Conservation (phyloP, 2,329 filamentous ascomycete species). For the Colletotrichum salicis region DNA sequence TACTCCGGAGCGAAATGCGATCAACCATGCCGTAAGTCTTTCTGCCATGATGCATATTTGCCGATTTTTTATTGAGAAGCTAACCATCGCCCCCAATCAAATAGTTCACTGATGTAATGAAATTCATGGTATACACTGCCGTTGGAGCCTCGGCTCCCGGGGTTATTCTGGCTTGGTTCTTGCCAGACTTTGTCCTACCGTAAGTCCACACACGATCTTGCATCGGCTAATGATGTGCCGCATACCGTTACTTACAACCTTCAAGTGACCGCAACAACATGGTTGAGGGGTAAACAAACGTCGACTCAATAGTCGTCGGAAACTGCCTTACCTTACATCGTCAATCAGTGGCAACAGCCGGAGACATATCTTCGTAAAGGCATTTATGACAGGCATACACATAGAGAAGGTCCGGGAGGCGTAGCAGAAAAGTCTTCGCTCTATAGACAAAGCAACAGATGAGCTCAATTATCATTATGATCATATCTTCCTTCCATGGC, state of each 20-base stretch:
- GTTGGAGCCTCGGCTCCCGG: constrained; percentile 25
- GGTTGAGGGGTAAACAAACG: background rate
- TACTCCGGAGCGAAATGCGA: constrained; percentile 20
- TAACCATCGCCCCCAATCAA: background rate
- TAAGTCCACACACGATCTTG: background rate
- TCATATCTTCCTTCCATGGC: background rate
- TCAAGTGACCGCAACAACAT: constrained; percentile 21
- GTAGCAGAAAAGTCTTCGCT: background rate
- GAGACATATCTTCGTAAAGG: background rate
- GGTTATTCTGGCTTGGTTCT: constrained; percentile 14
- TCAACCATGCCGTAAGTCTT: constrained; percentile 13
- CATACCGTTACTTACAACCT: background rate
- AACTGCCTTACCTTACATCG: background rate
- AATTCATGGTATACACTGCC: constrained; percentile 16
- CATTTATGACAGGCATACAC: background rate
- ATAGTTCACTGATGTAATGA: constrained; percentile 28
- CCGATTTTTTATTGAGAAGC: no score
- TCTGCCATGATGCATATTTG: no score
- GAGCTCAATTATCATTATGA: background rate
- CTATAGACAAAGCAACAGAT: background rate
- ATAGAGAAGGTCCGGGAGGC: background rate
- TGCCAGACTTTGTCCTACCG: constrained; percentile 23
- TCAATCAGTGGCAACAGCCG: background rate
- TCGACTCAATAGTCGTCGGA: background rate
- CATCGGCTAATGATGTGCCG: background rate